A percentile compares a stretch with the other conserved stretches of the same genome.
phyloP scores from a whole-genome alignment of 2,329 filamentous ascomycete species.

The Diaporthe amygdali region DNA sequence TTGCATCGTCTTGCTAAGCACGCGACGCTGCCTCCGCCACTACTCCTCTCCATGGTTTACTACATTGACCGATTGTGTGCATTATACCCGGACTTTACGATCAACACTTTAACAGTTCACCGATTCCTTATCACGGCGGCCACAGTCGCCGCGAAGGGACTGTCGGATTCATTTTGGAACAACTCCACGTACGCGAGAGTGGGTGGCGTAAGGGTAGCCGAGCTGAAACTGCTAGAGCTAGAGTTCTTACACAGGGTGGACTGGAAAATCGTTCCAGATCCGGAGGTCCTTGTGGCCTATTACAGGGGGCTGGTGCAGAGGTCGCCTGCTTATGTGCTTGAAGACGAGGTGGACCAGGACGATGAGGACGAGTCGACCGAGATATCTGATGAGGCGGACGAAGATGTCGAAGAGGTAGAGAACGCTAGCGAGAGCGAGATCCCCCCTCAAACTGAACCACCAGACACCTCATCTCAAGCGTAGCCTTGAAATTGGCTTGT shows the following conservation, averaged over 20 bases:
- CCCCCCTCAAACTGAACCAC: constrained; percentile 1
- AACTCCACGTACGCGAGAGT: constrained; percentile 96
- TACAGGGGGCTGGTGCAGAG: constrained; percentile 84
- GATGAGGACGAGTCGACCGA: constrained; percentile 38
- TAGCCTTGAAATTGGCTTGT: not conserved
- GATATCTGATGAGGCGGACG: constrained; percentile 40
- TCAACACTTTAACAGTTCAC: constrained; percentile 95
- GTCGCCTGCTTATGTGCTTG: constrained; percentile 58
- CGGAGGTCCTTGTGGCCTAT: constrained; percentile 91
- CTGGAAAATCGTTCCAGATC: constrained; percentile 96
- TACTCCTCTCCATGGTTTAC: constrained; percentile 98
- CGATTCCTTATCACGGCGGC: constrained; percentile 96
- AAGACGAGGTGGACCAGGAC: constrained; percentile 37
- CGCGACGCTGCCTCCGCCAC: constrained; percentile 88
- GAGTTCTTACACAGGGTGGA: constrained; percentile 93
- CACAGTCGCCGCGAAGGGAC: constrained; percentile 92
- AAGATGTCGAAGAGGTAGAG: constrained; percentile 36
- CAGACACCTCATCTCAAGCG: not conserved
- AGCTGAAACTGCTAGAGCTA: constrained; percentile 88
- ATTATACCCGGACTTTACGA: constrained; percentile 92
- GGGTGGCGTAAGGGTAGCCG: constrained; percentile 87
- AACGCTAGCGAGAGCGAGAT: constrained; percentile 19
- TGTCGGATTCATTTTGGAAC: constrained; percentile 98
- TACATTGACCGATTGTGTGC: constrained; percentile 96
- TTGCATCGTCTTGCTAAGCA: constrained; percentile 91